phyloP scores from a whole-genome alignment of 148 eudicot species.

The Hydrangea macrophylla region DNA sequence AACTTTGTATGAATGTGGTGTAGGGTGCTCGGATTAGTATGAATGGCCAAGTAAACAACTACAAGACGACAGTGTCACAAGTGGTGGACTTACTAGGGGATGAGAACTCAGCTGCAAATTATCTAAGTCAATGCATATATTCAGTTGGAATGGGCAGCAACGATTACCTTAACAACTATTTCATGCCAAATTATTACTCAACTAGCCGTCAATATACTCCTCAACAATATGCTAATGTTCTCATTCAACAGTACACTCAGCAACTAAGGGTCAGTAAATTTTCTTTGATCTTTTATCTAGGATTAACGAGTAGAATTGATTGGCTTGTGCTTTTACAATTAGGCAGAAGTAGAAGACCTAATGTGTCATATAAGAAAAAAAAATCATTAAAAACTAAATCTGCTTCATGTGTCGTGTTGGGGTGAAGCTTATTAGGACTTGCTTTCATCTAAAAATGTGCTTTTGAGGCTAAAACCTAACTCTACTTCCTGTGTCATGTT shows the following conservation, averaged over 20 bases:
- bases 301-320: too few relatives aligned
- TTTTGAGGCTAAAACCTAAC: too few relatives aligned
- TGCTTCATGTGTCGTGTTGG: too few relatives aligned
- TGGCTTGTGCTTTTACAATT: too few relatives aligned
- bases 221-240: conserved; percentile 33
- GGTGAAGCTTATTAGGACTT: too few relatives aligned
- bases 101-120: conserved; percentile 30
- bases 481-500: too few relatives aligned
- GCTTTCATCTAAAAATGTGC: too few relatives aligned
- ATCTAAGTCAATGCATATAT: conserved; percentile 46
- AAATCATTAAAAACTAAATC: too few relatives aligned
- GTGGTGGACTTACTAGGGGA: conserved; percentile 40
- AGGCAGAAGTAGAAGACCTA: too few relatives aligned
- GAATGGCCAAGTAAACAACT: conserved; percentile 40
- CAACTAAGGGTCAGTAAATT: conserved; percentile 42
- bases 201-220: conserved; percentile 34
- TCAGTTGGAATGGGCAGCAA: conserved; percentile 57
- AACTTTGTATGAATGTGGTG: background rate
- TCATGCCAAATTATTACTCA: conserved; percentile 32
- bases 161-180: conserved; percentile 58
- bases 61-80: conserved; percentile 43
- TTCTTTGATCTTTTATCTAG: too few relatives aligned
- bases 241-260: conserved; percentile 40
- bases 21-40: conserved; percentile 25
- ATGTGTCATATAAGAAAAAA: too few relatives aligned